A percentile compares a stretch with the other conserved stretches of the same genome.
Conservation (phyloP, 139 green algal genomes). For the Asterochloris sp. region DNA sequence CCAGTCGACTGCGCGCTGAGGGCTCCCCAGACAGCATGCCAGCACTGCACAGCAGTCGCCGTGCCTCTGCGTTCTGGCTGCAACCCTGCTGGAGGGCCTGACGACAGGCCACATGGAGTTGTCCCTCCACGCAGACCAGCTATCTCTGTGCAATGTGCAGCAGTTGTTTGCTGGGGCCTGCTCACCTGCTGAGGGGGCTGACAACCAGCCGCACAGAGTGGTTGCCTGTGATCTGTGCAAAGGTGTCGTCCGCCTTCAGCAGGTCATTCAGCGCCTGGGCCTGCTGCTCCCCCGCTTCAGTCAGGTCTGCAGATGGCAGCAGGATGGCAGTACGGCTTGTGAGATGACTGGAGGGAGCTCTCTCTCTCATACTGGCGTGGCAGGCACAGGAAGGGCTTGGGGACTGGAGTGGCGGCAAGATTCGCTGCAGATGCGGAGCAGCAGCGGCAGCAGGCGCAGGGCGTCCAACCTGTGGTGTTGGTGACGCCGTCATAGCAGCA, state of each 20-base stretch:
- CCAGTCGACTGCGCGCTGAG: too few relatives aligned
- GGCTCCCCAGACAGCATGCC: too few relatives aligned
- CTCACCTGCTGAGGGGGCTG: slow-evolving; percentile 43
- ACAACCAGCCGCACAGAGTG: slow-evolving; percentile 35
- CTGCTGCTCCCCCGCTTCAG: slow-evolving; percentile 41
- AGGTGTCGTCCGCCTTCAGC: slow-evolving; percentile 44
- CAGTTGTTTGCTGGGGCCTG: background rate
- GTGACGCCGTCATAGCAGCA: too few relatives aligned
- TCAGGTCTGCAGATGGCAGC: slow-evolving; percentile 41
- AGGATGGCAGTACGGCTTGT: background rate
- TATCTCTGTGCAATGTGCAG: background rate
- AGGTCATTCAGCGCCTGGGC: slow-evolving; percentile 47
- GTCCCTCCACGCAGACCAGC: background rate
- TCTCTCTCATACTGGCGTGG: background rate
- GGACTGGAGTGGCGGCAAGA: too few relatives aligned
- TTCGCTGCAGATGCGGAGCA: too few relatives aligned
- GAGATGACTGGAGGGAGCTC: background rate
- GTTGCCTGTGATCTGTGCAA: slow-evolving; percentile 35
- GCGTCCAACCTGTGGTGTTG: too few relatives aligned
- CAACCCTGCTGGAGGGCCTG: too few relatives aligned
- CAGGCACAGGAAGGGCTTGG: too few relatives aligned
- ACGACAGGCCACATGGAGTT: too few relatives aligned
- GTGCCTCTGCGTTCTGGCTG: too few relatives aligned
- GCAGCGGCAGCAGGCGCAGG: too few relatives aligned
- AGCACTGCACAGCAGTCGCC: too few relatives aligned